Percentiles rank a stretch among this genome's conserved stretches.
Evolutionary conservation across 345 rosid species (phyloP).

Genomic region (Rubroshorea leprosula): DNA sequence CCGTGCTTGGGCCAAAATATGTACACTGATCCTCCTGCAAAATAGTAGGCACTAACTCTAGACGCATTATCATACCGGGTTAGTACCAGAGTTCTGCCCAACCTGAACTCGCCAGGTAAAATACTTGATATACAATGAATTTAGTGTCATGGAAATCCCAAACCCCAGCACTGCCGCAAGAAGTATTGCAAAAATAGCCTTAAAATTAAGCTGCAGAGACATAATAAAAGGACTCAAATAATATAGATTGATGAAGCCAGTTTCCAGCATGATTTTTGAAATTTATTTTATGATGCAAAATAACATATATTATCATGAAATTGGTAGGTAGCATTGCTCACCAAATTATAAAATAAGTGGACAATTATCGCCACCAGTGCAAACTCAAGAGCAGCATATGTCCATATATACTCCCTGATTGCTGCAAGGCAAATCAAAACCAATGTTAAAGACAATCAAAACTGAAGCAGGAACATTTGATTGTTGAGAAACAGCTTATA

Average conservation of each 20-base stretch:
- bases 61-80: conserved; percentile 29
- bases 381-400: conserved; percentile 86
- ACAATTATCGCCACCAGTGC: conserved; percentile 59
- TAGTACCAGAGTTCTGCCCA: conserved; percentile 24
- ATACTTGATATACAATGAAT: conserved; percentile 49
- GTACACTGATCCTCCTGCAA: background rate
- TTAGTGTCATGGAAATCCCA: conserved; percentile 71
- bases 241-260: background rate
- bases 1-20: background rate
- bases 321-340: conserved; percentile 28
- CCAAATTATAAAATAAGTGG: conserved; percentile 54
- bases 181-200: conserved; percentile 54
- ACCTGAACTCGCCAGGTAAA: conserved; percentile 40
- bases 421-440: conserved; percentile 40
- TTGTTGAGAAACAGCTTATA: conserved; percentile 25
- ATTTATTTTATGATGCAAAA: background rate
- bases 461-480: background rate
- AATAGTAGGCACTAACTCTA: background rate
- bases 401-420: conserved; percentile 80
- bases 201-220: conserved; percentile 60
- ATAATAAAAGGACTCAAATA: background rate
- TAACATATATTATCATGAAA: background rate
- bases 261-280: background rate
- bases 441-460: background rate
- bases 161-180: conserved; percentile 68